These are phyloP conservation scores for Orbilia brochopaga DNA, from an alignment of 2,329 filamentous ascomycete genomes.

Conservation along the genomic window DNA sequence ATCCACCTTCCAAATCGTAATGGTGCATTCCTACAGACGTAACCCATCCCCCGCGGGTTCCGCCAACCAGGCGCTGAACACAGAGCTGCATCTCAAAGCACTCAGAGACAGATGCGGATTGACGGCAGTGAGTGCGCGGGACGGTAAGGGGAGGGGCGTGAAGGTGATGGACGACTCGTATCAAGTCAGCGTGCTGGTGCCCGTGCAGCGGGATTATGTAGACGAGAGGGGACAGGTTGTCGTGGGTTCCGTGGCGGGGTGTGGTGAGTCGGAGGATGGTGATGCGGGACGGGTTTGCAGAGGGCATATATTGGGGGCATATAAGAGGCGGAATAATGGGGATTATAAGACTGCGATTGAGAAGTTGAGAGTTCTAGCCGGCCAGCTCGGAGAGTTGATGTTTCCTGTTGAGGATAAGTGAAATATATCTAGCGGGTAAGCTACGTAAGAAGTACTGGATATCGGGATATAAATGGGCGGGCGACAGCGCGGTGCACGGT, in stretches of 20 bases:
- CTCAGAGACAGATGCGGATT: conserved; percentile 29
- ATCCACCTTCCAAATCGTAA: conserved; percentile 31
- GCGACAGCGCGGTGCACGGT: no score
- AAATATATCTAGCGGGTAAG: not conserved
- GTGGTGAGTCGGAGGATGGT: conserved; percentile 3
- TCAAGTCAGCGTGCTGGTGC: conserved; percentile 38
- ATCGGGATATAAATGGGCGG: no score
- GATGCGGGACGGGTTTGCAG: conserved; percentile 31
- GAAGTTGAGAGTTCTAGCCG: conserved; percentile 20
- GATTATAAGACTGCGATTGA: conserved; percentile 27
- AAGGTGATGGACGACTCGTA: conserved; percentile 24
- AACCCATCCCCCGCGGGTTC: conserved; percentile 30
- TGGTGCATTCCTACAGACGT: conserved; percentile 45
- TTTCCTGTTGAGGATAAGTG: conserved; percentile 10
- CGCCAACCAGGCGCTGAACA: conserved; percentile 45
- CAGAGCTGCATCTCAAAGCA: conserved; percentile 39
- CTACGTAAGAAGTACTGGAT: not conserved
- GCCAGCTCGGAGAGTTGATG: conserved; percentile 34
- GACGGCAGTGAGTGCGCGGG: conserved; percentile 25
- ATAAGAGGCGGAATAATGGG: conserved; percentile 37
- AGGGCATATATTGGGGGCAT: conserved; percentile 43
- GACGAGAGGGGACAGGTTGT: conserved; percentile 24
- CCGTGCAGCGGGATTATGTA: conserved; percentile 36
- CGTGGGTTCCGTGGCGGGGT: conserved; percentile 8
- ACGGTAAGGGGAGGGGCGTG: not conserved